Percentiles rank a stretch among this genome's conserved stretches.
Conservation (phyloP, 345 rosid species). For the Brassica nigra region DNA sequence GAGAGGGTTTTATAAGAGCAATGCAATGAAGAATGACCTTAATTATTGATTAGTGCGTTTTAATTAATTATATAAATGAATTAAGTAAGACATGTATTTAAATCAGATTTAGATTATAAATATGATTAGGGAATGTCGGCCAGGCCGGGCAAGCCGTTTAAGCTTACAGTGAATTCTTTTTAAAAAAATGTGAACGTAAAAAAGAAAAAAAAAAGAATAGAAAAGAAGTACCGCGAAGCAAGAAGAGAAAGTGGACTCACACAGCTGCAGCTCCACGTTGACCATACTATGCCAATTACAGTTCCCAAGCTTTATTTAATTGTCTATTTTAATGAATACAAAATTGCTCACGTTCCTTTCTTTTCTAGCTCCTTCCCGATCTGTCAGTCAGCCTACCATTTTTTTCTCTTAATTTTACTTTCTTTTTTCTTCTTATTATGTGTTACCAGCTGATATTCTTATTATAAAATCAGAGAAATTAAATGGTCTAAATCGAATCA, state of each 20-base stretch:
- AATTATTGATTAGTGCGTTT: conserved; percentile 25
- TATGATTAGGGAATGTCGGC: too few relatives aligned
- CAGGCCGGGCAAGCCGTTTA: too few relatives aligned
- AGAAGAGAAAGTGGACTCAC: background rate
- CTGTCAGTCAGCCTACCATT: background rate
- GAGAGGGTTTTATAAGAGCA: conserved; percentile 38
- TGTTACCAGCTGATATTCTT: too few relatives aligned
- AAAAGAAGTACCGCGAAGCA: background rate
- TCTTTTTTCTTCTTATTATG: background rate
- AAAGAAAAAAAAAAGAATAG: background rate
- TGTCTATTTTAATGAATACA: background rate
- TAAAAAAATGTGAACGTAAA: too few relatives aligned
- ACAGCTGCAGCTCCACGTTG: background rate
- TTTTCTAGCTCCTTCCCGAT: background rate
- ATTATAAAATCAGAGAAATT: too few relatives aligned
- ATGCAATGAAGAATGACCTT: conserved; percentile 23
- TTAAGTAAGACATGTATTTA: background rate
- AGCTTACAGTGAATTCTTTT: too few relatives aligned
- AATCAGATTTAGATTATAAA: too few relatives aligned
- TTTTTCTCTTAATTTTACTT: background rate
- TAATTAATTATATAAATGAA: background rate
- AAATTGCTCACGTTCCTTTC: background rate
- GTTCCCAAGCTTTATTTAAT: background rate
- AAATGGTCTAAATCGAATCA: background rate
- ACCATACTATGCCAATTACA: background rate